Percentiles rank a stretch among this genome's conserved stretches.
phyloP scores from a whole-genome alignment of 1,284 basidiomycete species.

The Leccinum huronense region DNA sequence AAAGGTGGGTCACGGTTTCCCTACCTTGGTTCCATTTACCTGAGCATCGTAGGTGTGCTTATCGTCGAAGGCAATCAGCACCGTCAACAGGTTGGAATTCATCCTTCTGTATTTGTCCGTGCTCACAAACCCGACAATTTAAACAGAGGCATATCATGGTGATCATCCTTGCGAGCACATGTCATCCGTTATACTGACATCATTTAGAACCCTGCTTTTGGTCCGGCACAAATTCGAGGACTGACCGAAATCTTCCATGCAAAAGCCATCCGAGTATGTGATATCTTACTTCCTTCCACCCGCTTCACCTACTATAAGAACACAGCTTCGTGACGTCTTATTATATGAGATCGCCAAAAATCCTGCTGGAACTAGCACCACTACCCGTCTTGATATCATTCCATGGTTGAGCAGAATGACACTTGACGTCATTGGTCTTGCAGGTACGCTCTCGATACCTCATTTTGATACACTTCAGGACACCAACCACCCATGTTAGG shows the following conservation, averaged over 20 bases:
- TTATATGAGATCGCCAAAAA: constrained; percentile 32
- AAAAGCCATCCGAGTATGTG: constrained; percentile 48
- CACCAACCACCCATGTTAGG: constrained; percentile 34
- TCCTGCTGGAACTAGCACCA: constrained; percentile 13
- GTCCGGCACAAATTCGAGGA: constrained; percentile 50
- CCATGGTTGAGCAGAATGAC: constrained; percentile 58
- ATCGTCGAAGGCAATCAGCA: constrained; percentile 25
- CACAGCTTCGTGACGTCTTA: constrained; percentile 51
- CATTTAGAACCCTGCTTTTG: constrained; percentile 55
- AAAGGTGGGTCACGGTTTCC: constrained; percentile 23
- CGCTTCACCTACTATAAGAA: not conserved
- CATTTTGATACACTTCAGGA: not conserved
- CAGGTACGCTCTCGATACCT: not conserved
- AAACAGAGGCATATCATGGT: constrained; percentile 28
- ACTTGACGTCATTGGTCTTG: constrained; percentile 67
- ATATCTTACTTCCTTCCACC: not conserved
- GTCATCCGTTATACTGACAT: not conserved
- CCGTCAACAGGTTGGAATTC: constrained; percentile 27
- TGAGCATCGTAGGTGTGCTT: not conserved
- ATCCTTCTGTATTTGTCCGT: not conserved
- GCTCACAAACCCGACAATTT: not conserved
- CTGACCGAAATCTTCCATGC: constrained; percentile 54
- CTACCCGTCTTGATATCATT: constrained; percentile 46
- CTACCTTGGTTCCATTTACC: not conserved
- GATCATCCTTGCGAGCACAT: not conserved